Conservation (phyloP, 768 basidiomycete genomes). For the Butyriboletus loyo region DNA sequence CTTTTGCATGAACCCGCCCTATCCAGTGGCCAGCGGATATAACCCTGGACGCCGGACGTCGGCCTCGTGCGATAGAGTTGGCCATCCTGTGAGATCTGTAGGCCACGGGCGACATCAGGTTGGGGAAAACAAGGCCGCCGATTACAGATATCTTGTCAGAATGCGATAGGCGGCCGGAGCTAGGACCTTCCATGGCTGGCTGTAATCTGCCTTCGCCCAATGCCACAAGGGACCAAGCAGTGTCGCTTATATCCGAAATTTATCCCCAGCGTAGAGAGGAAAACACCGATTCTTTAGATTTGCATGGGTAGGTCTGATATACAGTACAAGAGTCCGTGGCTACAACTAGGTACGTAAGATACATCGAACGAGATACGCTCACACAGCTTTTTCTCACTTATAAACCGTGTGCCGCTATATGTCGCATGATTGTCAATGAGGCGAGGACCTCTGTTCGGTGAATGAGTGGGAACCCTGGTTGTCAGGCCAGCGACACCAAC, state of each 20-base stretch:
- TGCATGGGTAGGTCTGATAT: constrained; percentile 5
- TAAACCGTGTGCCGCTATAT: constrained; percentile 48
- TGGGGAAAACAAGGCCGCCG: not conserved
- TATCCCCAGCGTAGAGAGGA: not conserved
- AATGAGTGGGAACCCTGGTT: constrained; percentile 11
- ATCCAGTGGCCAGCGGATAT: constrained; percentile 1
- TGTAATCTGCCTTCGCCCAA: constrained; percentile 1
- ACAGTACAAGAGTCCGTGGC: constrained; percentile 12
- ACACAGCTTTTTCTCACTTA: constrained; percentile 18
- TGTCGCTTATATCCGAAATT: constrained; percentile 8
- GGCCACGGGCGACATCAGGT: not conserved
- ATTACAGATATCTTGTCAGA: not conserved
- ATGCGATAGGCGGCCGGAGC: not conserved
- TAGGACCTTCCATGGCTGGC: not conserved
- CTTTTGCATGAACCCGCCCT: not conserved
- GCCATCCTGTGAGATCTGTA: constrained; percentile 3
- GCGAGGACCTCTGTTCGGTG: constrained; percentile 52
- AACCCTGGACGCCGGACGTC: not conserved
- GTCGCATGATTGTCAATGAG: constrained; percentile 61
- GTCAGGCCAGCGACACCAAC: constrained; percentile 16
- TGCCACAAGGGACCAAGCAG: not conserved
- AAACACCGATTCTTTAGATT: not conserved
- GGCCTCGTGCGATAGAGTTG: constrained; percentile 19
- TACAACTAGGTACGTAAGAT: constrained; percentile 9
- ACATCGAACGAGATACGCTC: constrained; percentile 2